A percentile compares a stretch with the other conserved stretches of the same genome.
Evolutionary conservation across 2,329 filamentous ascomycete species (phyloP).

Genomic region (Tympanopsis confertula): DNA sequence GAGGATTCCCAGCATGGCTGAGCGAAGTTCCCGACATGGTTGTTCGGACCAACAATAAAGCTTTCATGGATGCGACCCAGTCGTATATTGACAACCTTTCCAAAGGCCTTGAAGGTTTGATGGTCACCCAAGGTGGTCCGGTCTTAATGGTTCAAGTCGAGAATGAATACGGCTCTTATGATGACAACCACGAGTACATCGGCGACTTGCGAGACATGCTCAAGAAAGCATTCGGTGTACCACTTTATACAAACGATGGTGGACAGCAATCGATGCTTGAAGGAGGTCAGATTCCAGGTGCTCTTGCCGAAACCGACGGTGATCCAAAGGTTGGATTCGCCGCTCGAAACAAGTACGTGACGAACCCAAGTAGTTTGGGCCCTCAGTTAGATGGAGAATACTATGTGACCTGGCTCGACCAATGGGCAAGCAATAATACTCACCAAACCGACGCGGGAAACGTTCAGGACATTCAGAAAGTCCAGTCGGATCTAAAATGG

Average conservation of each 20-base stretch:
- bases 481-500: slow-evolving; percentile 21
- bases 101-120: slow-evolving; percentile 18
- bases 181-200: slow-evolving; percentile 30
- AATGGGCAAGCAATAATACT: slow-evolving; percentile 25
- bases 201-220: slow-evolving; percentile 26
- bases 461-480: slow-evolving; percentile 9
- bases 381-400: slow-evolving; percentile 36
- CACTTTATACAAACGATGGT: slow-evolving; percentile 37
- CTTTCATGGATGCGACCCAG: slow-evolving; percentile 23
- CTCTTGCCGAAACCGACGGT: slow-evolving; percentile 33
- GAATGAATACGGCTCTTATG: slow-evolving; percentile 38
- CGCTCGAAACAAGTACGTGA: slow-evolving; percentile 28
- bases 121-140: slow-evolving; percentile 28
- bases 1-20: slow-evolving; percentile 33
- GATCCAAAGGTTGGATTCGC: slow-evolving; percentile 25
- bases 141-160: slow-evolving; percentile 38
- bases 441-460: slow-evolving; percentile 20
- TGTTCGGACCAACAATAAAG: slow-evolving; percentile 25
- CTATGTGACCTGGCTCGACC: slow-evolving; percentile 29
- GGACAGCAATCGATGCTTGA: slow-evolving; percentile 26
- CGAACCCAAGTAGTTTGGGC: slow-evolving; percentile 25
- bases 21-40: slow-evolving; percentile 24
- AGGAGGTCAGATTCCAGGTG: slow-evolving; percentile 28
- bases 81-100: slow-evolving; percentile 25
- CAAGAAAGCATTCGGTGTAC: slow-evolving; percentile 24